A percentile compares a stretch with the other conserved stretches of the same genome.
phyloP scores from a whole-genome alignment of 257 asterid species.

The Jacaranda copaia region DNA sequence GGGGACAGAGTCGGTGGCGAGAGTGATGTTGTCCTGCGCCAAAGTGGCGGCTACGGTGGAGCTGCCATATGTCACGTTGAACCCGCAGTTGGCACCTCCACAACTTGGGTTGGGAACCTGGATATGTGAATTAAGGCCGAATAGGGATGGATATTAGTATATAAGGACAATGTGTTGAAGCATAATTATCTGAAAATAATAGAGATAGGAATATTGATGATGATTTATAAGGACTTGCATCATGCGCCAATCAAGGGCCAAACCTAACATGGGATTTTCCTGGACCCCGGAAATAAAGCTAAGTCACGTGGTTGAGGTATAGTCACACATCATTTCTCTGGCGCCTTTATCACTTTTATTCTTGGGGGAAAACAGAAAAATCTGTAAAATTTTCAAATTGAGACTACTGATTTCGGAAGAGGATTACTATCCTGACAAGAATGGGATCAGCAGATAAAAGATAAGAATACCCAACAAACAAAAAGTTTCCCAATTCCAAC shows the following conservation, averaged over 20 bases:
- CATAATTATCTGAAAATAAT: not conserved
- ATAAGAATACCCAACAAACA: not conserved
- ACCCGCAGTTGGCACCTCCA: conserved; percentile 55
- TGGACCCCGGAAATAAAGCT: not conserved
- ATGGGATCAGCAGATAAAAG: conserved; percentile 15
- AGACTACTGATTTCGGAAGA: no score
- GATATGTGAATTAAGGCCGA: no score
- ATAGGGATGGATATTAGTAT: not conserved
- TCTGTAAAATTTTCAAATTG: no score
- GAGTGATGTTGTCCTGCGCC: conserved; percentile 63
- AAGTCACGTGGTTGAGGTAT: not conserved
- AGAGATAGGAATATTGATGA: no score
- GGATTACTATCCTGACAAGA: conserved; percentile 15
- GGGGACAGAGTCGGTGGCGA: conserved; percentile 59
- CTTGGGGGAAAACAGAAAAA: no score
- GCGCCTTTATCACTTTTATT: not conserved
- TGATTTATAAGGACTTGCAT: conserved; percentile 21
- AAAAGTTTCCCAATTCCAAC: not conserved
- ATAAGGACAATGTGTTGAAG: not conserved
- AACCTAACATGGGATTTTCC: conserved; percentile 17
- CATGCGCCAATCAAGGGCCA: conserved; percentile 6
- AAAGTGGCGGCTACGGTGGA: conserved; percentile 60
- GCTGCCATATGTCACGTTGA: conserved; percentile 75
- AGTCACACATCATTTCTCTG: not conserved
- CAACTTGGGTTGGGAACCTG: conserved; percentile 76